Evolutionary conservation across 768 basidiomycete genomes (phyloP), one percentile per base, ranked within the genome.

Genomic region (Brasilioporus rufonigricans): DNA sequence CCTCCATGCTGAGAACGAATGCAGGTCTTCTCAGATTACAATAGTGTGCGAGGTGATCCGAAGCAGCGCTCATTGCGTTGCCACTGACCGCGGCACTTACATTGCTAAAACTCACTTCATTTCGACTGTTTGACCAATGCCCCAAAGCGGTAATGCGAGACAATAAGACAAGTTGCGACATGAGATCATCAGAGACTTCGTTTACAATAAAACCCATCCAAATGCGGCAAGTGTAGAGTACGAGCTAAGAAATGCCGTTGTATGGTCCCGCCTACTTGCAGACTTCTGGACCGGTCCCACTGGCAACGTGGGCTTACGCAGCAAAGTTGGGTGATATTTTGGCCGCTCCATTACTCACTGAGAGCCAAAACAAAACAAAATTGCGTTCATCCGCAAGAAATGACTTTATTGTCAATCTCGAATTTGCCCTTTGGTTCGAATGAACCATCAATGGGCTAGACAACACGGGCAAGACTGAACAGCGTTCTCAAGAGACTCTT

Each of bases 191-290:
- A 19, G 4, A 8, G n/a, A 35, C n/a, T 35, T 18, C 39, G 1
- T 35, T 44, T 11, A 66, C 66, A 67, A 67, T 67, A 60, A 56
- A 29, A 32, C 21, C 6, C 31, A 8, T 44, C 66, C 59, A 52
- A 55, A 67, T 61, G 3, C 2, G 46, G 66, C 23, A 67, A 60
- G 51, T 54, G 26, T 60, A 66, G 60, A 64, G 24, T 55, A 63
- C 38, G 10, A 21, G 3, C 16, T 36, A 38, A 44, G 12, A 29
- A 5, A 29, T 29, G 16, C 35, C 16, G 4, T 45, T 21, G 10
- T 29, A 38, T 26, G 41, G 32, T 29, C 12, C 44, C 21, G 16
- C 24, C 4, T n/a, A 18, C 1, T 1, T 18, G 11, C 14, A 51
- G n/a, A 5, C n/a, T 19, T 18, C 24, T 26, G 41, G 29, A 40